These are phyloP conservation scores for Ricinus communis DNA, from an alignment of 345 rosid species.

Conservation along the genomic window DNA sequence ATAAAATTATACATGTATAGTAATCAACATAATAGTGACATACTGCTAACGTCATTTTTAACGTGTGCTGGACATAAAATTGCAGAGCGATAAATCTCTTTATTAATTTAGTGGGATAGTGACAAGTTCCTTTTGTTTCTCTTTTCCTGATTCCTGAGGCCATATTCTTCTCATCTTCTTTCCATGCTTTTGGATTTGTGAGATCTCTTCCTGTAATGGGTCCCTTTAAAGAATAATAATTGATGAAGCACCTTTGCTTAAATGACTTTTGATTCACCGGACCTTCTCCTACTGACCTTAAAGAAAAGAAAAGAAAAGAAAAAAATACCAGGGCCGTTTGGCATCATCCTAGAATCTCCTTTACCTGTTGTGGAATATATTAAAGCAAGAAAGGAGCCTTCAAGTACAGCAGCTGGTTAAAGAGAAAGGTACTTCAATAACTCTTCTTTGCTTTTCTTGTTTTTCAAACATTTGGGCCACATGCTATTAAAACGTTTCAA, in stretches of 20 bases:
- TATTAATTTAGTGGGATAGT: constrained; percentile 33
- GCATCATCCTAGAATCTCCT: constrained; percentile 82
- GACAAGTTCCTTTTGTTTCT: constrained; percentile 45
- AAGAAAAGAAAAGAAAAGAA: background rate
- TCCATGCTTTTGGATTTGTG: constrained; percentile 39
- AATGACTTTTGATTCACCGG: constrained; percentile 53
- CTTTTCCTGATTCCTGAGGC: constrained; percentile 48
- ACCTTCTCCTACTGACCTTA: constrained; percentile 46
- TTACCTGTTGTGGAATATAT: constrained; percentile 53
- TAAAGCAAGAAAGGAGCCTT: constrained; percentile 45
- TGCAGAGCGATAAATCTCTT: constrained; percentile 15
- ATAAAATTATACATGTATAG: too few species aligned
- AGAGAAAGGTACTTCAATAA: constrained; percentile 53
- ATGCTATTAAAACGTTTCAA: constrained; percentile 34
- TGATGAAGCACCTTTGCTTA: constrained; percentile 58
- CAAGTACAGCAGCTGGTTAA: constrained; percentile 57
- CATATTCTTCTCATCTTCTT: constrained; percentile 45
- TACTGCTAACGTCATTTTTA: constrained; percentile 38
- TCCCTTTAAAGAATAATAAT: constrained; percentile 62
- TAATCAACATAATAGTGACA: constrained; percentile 32
- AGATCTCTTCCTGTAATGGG: constrained; percentile 42
- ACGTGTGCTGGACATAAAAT: constrained; percentile 20
- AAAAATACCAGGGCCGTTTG: constrained; percentile 31
- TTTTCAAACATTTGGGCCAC: constrained; percentile 80
- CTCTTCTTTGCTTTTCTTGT: constrained; percentile 53